Conservation (phyloP, 805 yeast species). For the Pichia deserticola region DNA sequence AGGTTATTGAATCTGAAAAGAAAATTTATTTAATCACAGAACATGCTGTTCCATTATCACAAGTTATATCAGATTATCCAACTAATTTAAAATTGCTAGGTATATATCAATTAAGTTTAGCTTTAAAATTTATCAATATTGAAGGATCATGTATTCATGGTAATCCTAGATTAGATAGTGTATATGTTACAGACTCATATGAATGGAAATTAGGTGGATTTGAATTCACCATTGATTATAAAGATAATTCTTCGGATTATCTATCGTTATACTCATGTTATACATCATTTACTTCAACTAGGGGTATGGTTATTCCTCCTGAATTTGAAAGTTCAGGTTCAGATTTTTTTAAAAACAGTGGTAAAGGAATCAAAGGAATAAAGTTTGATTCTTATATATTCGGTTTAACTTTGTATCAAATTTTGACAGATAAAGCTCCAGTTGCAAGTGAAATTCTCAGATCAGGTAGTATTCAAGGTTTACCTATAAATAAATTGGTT, state of each 20-base stretch:
- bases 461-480: slow-evolving; percentile 12
- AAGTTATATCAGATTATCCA: slow-evolving; percentile 23
- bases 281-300: slow-evolving; percentile 21
- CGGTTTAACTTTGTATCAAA: slow-evolving; percentile 46
- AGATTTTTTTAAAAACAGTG: slow-evolving; percentile 26
- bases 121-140: slow-evolving; percentile 50
- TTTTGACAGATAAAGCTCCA: slow-evolving; percentile 31
- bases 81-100: slow-evolving; percentile 42
- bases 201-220: slow-evolving; percentile 84
- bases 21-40: slow-evolving; percentile 60
- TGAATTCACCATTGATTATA: slow-evolving; percentile 51
- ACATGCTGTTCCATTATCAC: slow-evolving; percentile 46
- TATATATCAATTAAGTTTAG: slow-evolving; percentile 43
- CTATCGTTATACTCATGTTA: slow-evolving; percentile 14
- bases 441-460: slow-evolving; percentile 2
- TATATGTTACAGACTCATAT: slow-evolving; percentile 62
- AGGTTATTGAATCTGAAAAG: slow-evolving; percentile 55
- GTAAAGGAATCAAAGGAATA: slow-evolving; percentile 24
- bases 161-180: slow-evolving; percentile 41
- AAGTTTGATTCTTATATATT: slow-evolving; percentile 60
- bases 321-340: slow-evolving; percentile 43
- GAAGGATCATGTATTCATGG: slow-evolving; percentile 61
- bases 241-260: slow-evolving; percentile 33
- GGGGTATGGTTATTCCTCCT: slow-evolving; percentile 35
- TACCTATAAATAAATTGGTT: slow-evolving; percentile 40